Evolutionary conservation across 179 eudicot species (phyloP).

Genomic region (Patellifolia procumbens): DNA sequence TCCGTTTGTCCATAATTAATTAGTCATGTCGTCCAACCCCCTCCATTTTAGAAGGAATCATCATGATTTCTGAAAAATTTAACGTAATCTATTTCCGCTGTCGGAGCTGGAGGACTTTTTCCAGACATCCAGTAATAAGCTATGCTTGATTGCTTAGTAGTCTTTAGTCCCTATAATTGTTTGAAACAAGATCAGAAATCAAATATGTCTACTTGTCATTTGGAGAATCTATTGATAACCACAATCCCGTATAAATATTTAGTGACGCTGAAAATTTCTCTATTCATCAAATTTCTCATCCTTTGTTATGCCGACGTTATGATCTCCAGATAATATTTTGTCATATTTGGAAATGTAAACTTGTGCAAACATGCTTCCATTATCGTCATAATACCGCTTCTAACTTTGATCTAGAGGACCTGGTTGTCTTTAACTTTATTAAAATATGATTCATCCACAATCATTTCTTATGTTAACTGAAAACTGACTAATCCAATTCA

Average conservation of each 20-base stretch:
- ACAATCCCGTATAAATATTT: too few species aligned
- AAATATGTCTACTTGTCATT: background rate
- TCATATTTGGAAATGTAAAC: background rate
- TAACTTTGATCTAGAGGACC: background rate
- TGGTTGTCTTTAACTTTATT: background rate
- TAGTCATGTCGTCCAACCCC: too few species aligned
- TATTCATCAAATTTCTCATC: background rate
- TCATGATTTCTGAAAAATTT: too few species aligned
- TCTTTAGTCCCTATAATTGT: background rate
- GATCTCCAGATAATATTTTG: background rate
- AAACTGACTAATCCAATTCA: background rate
- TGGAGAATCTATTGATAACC: background rate
- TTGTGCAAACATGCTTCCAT: background rate
- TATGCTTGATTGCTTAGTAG: background rate
- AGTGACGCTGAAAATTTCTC: background rate
- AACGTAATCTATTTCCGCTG: too few species aligned
- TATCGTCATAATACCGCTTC: background rate
- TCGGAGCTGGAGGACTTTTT: too few species aligned
- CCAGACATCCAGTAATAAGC: background rate
- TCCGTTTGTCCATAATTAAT: too few species aligned
- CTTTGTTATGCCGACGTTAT: background rate
- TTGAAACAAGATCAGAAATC: background rate
- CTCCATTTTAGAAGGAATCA: too few species aligned
- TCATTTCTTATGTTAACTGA: too few species aligned
- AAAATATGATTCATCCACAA: background rate